Conservation (phyloP, 2,329 filamentous ascomycete species). For the Trichoderma harzianum region DNA sequence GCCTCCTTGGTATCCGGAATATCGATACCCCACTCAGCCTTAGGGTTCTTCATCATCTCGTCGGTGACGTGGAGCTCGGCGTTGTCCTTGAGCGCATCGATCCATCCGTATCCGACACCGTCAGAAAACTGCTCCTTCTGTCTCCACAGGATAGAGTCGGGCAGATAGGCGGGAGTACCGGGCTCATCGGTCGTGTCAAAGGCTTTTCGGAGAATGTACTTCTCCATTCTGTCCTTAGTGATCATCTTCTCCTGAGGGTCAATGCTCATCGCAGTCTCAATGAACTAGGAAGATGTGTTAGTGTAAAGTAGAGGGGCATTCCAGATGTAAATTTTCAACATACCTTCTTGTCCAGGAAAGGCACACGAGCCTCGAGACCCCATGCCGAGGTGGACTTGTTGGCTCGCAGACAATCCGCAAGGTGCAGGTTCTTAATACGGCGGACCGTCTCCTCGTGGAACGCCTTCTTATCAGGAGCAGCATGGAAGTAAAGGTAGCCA, state of each 20-base stretch:
- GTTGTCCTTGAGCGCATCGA: constrained; percentile 93
- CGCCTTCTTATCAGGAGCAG: constrained; percentile 82
- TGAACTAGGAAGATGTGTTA: constrained; percentile 56
- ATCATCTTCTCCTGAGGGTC: constrained; percentile 97
- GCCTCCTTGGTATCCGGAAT: constrained; percentile 96
- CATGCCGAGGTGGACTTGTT: constrained; percentile 99
- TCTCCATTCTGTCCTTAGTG: constrained; percentile 83
- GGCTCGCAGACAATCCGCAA: constrained; percentile 93
- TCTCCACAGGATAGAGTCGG: constrained; percentile 91
- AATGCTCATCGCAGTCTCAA: constrained; percentile 88
- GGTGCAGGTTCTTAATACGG: constrained; percentile 92
- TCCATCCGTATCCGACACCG: constrained; percentile 98
- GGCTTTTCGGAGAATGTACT: constrained; percentile 96
- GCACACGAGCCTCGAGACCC: constrained; percentile 96
- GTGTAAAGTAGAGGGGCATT: neutral
- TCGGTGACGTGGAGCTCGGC: constrained; percentile 87
- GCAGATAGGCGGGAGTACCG: constrained; percentile 79
- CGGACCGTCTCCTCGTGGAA: constrained; percentile 95
- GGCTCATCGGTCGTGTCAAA: constrained; percentile 93
- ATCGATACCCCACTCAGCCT: constrained; percentile 90
- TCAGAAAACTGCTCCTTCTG: constrained; percentile 99
- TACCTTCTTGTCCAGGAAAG: constrained; percentile 89
- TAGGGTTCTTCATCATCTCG: constrained; percentile 98
- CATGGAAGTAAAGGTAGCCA: constrained; percentile 98
- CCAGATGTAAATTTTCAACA: neutral